Conservation (phyloP, 139 green algal genomes). For the Klebsormidium nitens region DNA sequence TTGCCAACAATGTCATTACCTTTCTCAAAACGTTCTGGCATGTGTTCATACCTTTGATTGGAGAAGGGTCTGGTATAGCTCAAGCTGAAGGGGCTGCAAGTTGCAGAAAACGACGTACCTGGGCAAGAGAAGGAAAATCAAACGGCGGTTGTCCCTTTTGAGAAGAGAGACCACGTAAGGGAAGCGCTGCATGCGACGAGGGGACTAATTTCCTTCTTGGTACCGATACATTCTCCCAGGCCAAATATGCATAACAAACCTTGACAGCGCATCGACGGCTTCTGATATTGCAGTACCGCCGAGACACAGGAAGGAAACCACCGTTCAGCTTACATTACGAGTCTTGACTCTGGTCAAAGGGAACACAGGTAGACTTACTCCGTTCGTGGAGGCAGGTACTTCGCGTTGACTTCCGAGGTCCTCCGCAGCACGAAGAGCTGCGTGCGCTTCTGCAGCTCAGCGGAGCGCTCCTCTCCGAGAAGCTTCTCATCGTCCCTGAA, state of each 20-base stretch:
- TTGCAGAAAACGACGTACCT: conserved; percentile 40
- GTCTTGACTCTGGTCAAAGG: no score
- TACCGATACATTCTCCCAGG: no score
- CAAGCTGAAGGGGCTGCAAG: conserved; percentile 58
- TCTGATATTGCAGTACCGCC: conserved; percentile 63
- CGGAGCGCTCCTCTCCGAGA: conserved; percentile 56
- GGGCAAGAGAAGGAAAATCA: no score
- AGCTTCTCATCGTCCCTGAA: conserved; percentile 26
- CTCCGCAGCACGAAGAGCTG: conserved; percentile 93
- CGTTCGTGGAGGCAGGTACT: conserved; percentile 92
- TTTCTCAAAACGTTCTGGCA: no score
- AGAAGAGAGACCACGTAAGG: no score
- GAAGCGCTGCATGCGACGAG: no score
- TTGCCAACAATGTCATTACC: no score
- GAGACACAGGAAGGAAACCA: conserved; percentile 92
- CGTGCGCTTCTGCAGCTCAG: conserved; percentile 74
- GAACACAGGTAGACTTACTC: conserved; percentile 63
- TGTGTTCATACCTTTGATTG: conserved; percentile 7
- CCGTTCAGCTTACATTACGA: no score
- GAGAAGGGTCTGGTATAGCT: conserved; percentile 85
- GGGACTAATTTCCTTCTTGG: no score
- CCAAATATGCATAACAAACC: no score
- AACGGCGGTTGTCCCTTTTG: no score
- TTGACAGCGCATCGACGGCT: no score
- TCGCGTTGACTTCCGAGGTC: conserved; percentile 84